Evolutionary conservation across 176 grass and related monocot genomes (phyloP), one percentile per base, ranked within the genome.

Genomic region (Guadua angustifolia): DNA sequence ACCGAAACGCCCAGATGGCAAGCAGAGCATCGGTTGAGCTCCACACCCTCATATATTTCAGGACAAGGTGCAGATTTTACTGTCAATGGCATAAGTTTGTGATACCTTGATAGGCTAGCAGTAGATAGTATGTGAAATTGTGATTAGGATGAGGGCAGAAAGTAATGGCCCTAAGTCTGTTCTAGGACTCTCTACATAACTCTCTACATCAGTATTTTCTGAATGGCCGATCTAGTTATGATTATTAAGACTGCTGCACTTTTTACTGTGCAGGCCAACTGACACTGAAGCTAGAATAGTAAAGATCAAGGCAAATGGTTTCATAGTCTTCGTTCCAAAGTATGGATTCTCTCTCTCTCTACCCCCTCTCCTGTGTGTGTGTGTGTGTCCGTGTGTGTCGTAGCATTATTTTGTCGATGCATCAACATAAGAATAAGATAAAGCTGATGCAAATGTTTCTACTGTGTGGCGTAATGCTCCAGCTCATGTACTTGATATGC

Each of bases 1-100:
- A 98, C 56, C 83, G 96, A 75, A 98, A 98, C 92, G 96, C 93
- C 44, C 96, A 98, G 76, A 98, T 98, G 96, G 93, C 96, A 87
- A 94, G 96, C 85, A 82, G 96, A 61, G 93, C 93, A 73, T 98
- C 96, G 0, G 93, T 98, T 85, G 96, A 98, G 81, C 93, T 98
- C 58, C 96, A 98, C 71, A 98, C 93, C 66, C 89, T 89, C 53
- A 94, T 98, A 89, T 98, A 94, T 90, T 98, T 98, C 85, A 95
- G 86, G 85, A 98, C 90, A 81, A 89, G 96, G 96, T 98, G 92
- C 83, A 72, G 6, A 66, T 42, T 73, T 66, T 11, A 21, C 72
- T 77, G 44, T 63, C 40, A 77, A 57, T 82, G 47, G 47, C 24
- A 55, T 46, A 74, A 83, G 32, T 39, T 26, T 58, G 38, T 81